Evolutionary conservation across 208 protist genomes (phyloP).

Genomic region (Acanthamoeba polyphaga): DNA sequence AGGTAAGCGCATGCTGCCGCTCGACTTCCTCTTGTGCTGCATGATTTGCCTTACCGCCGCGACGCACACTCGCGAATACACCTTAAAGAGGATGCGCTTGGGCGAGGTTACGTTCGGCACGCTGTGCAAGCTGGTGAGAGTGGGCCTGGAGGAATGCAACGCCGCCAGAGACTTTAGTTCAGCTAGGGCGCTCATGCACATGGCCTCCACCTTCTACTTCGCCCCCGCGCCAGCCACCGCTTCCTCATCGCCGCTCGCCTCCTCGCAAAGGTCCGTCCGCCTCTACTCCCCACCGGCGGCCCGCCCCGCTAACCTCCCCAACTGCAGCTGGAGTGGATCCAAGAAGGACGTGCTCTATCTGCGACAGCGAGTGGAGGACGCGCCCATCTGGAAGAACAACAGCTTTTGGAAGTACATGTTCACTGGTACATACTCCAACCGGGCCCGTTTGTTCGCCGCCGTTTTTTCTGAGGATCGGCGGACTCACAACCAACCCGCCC

Average conservation of each 20-base stretch:
- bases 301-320: not conserved
- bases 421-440: not conserved
- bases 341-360: constrained; percentile 1
- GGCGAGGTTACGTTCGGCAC: not conserved
- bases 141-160: constrained; percentile 22
- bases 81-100: constrained; percentile 16
- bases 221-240: not conserved
- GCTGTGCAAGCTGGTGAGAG: not conserved
- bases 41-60: not conserved
- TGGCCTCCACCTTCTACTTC: constrained; percentile 55
- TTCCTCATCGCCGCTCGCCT: not conserved
- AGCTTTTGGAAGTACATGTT: constrained; percentile 54
- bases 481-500: not conserved
- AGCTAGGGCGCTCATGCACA: not conserved
- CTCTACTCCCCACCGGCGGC: not conserved
- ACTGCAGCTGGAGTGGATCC: not conserved
- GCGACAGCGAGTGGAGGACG: not conserved
- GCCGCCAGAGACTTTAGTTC: not conserved
- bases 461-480: not conserved
- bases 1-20: not conserved
- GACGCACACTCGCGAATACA: not conserved
- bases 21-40: not conserved
- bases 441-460: not conserved
- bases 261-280: not conserved
- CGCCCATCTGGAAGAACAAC: not conserved